Percentiles rank a stretch among this genome's conserved stretches.
These are phyloP conservation scores for Casuarina cunninghamiana DNA, from an alignment of 306 rosid genomes.

Conservation along the genomic window DNA sequence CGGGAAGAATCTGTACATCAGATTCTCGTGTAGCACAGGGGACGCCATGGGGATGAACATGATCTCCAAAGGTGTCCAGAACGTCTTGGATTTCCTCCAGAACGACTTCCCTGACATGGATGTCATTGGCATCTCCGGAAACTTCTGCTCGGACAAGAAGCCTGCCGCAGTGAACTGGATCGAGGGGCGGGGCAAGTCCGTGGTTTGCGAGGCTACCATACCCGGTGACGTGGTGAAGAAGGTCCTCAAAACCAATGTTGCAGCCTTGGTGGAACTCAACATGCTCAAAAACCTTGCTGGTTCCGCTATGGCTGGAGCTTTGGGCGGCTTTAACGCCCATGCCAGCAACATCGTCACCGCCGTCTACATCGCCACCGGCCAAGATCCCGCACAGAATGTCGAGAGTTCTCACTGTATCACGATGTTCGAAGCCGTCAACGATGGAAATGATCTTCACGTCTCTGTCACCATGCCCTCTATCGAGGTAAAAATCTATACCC, in stretches of 20 bases:
- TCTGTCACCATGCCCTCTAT: conserved; percentile 94
- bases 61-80: conserved; percentile 93
- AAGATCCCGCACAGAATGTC: conserved; percentile 93
- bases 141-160: conserved; percentile 93
- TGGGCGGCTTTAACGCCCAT: conserved; percentile 95
- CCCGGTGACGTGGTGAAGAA: conserved; percentile 75
- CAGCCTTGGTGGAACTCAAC: conserved; percentile 77
- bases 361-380: conserved; percentile 84
- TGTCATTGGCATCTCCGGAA: conserved; percentile 85
- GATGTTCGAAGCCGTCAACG: conserved; percentile 84
- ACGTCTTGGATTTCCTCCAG: conserved; percentile 70
- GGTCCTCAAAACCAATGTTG: conserved; percentile 79
- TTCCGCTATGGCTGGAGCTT: conserved; percentile 89
- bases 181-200: conserved; percentile 87
- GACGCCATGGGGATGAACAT: conserved; percentile 99
- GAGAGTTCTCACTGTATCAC: conserved; percentile 95
- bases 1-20: conserved; percentile 75
- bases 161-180: conserved; percentile 93
- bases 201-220: conserved; percentile 82
- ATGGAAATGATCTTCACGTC: conserved; percentile 78
- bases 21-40: conserved; percentile 80
- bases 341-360: conserved; percentile 91
- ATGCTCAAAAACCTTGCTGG: conserved; percentile 94
- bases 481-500: conserved; percentile 44
- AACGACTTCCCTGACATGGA: conserved; percentile 86